Evolutionary conservation across 2,329 filamentous ascomycete species (phyloP), one percentile per base, ranked within the genome.

Genomic region (Dothideomycetes sp.): DNA sequence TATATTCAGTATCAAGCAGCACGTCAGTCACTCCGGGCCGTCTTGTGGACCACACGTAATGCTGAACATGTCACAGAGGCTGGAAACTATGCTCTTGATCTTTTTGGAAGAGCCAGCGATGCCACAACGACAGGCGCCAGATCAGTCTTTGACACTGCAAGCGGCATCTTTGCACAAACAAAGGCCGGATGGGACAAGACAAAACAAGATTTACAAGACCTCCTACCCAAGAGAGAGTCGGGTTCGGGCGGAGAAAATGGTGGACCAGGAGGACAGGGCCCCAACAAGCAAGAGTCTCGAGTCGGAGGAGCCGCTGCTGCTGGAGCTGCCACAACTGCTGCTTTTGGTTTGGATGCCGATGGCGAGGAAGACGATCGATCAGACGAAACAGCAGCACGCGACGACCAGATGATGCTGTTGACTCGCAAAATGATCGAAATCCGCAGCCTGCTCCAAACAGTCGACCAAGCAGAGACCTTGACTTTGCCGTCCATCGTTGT

Each of bases 401-500:
- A 98, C 54, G 91, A 98, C 59, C 91, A 98, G 63, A 98, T 98
- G 89, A 98, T 98, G 91, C 73, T 95, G 51, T 69, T 98, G 55
- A 98, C 93, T 2, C 89, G 91, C 67, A 96, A 96, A 67, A 98
- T 98, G 91, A 98, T 98, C 55, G 91, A 98, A 67, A 96, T 98
- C 43, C 74, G 93, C 51, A 88, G 81, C 51, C 85, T 98, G 43
- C 71, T 98, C 17, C 84, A 93, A 56, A 85, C 81, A 18, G 84
- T 98, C 33, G 93, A 88, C 23, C 89, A 98, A 66, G 93, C 88
- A 1, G 86, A 82, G 49, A 78, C 84, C 3, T 68, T 98, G 48
- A 89, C 84, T 1, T 67, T 98, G 16, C 91, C 91, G 0, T 96
- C 93, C 0, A 98, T 98, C 44, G 91, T 98, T n/a, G 91, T 98